Base-by-base conservation (phyloP, 2,329 filamentous ascomycete genomes). In the Thelonectria discophora region DNA sequence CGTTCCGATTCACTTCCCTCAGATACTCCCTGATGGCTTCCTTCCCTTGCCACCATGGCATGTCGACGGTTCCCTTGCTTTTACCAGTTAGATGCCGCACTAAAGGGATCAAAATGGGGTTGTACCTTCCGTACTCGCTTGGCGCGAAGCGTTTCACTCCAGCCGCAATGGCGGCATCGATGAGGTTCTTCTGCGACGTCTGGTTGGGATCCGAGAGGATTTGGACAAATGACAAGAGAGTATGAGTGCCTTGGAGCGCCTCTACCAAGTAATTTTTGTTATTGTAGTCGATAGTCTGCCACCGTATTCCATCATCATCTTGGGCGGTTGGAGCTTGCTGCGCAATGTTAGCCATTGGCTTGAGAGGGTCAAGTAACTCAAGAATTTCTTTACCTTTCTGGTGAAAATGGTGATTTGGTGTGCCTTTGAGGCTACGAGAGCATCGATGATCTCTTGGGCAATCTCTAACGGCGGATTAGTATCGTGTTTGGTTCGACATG, bases 91-190 rank as follows among this genome's bases (percentile, higher is more conserved):
- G 34, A 17, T 30, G 27, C 6, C 9, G 27, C 2, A 30, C 27
- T 30, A 30, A 30, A 30, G 27, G 5, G 27, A 10, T 7, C 9
- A 9, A 7, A 20, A n/a, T 1, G n/a, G n/a, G n/a, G n/a, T 51
- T 65, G 69, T 62, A 81, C 79, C 72, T 76, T 20, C 68, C 74
- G 60, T 82, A 90, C 62, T 90, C 87, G 39, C 83, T 84, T 2
- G 87, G 86, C 1, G 88, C 81, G 70, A 87, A 88, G 7, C 86
- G 81, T 65, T 83, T 82, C 6, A 90, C 87, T 1, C 86, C 85
- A 1, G 86, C 86, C 3, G 77, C 76, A 40, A 88, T 78, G 7
- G 85, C 80, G 1, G 87, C 88, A 58, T 89, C 84, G 53, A 89
- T 84, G 48, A 90, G 74, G 32, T 80, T 81, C 61, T 78, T 80